phyloP scores from a whole-genome alignment of 2,329 filamentous ascomycete species.

The Geoglossum cookeanum region DNA sequence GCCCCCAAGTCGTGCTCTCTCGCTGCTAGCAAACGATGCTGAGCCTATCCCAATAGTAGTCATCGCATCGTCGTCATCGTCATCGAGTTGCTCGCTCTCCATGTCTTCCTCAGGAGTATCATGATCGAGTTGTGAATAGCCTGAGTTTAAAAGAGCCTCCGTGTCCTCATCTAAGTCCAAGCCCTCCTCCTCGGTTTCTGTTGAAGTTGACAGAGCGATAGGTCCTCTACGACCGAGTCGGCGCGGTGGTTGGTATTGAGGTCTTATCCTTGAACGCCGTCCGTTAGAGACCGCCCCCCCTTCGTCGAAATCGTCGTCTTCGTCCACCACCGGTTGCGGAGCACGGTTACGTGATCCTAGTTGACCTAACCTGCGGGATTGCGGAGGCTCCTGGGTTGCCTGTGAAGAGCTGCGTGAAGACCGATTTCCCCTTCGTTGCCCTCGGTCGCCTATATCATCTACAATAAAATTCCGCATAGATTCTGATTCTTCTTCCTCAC shows the following conservation, averaged over 20 bases:
- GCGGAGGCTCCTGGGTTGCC: neutral
- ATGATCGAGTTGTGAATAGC: slow-evolving; percentile 18
- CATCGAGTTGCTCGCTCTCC: slow-evolving; percentile 9
- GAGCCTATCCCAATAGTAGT: neutral
- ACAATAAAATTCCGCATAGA: slow-evolving; percentile 24
- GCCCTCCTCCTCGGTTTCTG: slow-evolving; percentile 15
- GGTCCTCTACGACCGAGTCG: neutral
- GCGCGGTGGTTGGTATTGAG: neutral
- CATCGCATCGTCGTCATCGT: slow-evolving; percentile 7
- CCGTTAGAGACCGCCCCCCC: slow-evolving; percentile 10
- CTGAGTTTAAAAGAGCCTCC: slow-evolving; percentile 7
- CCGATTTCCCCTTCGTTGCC: slow-evolving; percentile 10
- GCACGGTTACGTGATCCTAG: neutral
- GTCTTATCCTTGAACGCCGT: slow-evolving; percentile 5
- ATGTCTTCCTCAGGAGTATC: slow-evolving; percentile 6
- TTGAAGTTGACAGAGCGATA: slow-evolving; percentile 3
- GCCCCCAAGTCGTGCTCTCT: slow-evolving; percentile 1
- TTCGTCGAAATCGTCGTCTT: slow-evolving; percentile 17
- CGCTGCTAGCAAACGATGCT: neutral
- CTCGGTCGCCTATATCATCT: slow-evolving; percentile 14
- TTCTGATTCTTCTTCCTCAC: slow-evolving; percentile 23
- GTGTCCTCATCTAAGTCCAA: slow-evolving; percentile 12
- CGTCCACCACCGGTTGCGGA: slow-evolving; percentile 7
- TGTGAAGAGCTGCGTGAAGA: slow-evolving; percentile 5
- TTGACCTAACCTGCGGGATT: neutral